phyloP scores from a whole-genome alignment of 2,329 filamentous ascomycete genomes.

The Pezicula carpinea region DNA sequence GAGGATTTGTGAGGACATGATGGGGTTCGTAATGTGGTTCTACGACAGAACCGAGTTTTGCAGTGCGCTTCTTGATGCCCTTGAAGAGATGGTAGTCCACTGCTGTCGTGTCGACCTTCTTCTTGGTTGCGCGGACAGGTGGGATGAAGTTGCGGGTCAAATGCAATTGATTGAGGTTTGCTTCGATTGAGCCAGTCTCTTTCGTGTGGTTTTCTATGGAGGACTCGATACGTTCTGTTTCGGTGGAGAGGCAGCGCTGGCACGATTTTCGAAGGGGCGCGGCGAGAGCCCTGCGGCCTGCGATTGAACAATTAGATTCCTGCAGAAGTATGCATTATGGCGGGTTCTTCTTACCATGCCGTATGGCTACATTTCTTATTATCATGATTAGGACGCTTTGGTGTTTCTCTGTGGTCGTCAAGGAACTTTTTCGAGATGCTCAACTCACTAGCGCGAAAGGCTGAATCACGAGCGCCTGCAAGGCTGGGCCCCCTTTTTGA shows the following conservation, averaged over 20 bases:
- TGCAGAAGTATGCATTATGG: neutral
- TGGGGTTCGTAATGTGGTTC: constrained; percentile 59
- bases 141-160: constrained; percentile 13
- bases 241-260: constrained; percentile 34
- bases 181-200: constrained; percentile 13
- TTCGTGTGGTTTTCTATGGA: constrained; percentile 6
- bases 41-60: constrained; percentile 43
- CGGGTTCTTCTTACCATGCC: constrained; percentile 50
- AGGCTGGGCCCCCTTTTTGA: neutral
- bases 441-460: constrained; percentile 12
- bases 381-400: constrained; percentile 42
- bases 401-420: constrained; percentile 9
- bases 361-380: constrained; percentile 47
- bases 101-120: constrained; percentile 8
- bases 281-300: constrained; percentile 51
- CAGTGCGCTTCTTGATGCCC: constrained; percentile 40
- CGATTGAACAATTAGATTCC: constrained; percentile 17
- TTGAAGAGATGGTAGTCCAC: constrained; percentile 18
- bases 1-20: constrained; percentile 66
- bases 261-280: constrained; percentile 34
- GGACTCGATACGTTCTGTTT: constrained; percentile 12
- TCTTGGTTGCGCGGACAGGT: constrained; percentile 13
- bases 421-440: constrained; percentile 24
- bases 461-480: constrained; percentile 6
- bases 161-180: constrained; percentile 17